A percentile compares a stretch with the other conserved stretches of the same genome.
phyloP scores from a whole-genome alignment of 2,329 filamentous ascomycete genomes.

The Daldinia sp. region DNA sequence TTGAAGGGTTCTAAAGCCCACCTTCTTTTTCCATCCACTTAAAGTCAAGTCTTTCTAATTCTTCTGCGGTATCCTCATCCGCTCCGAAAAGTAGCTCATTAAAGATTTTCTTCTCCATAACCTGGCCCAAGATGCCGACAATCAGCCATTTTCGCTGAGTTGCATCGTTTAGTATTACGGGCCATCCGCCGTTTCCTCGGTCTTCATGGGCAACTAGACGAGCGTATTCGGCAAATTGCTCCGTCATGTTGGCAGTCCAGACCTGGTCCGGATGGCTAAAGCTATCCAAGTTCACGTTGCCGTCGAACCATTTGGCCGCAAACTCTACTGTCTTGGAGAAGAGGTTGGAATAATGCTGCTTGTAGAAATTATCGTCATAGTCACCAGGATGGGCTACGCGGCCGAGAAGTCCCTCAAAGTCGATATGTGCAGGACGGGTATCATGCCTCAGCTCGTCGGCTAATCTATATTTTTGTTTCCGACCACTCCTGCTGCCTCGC shows the following conservation, averaged over 20 bases:
- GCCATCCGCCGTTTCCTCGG: constrained; percentile 47
- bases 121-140: constrained; percentile 49
- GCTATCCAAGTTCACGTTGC: constrained; percentile 34
- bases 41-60: constrained; percentile 46
- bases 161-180: constrained; percentile 44
- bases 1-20: constrained; percentile 32
- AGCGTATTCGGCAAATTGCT: constrained; percentile 49
- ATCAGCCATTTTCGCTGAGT: constrained; percentile 48
- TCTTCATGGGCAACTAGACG: constrained; percentile 49
- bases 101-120: constrained; percentile 52
- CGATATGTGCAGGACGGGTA: constrained; percentile 37
- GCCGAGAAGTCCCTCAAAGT: constrained; percentile 35
- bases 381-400: constrained; percentile 32
- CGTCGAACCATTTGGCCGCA: constrained; percentile 22
- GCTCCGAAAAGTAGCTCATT: constrained; percentile 53
- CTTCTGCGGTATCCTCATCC: constrained; percentile 32
- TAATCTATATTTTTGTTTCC: neutral
- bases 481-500: neutral
- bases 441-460: constrained; percentile 12
- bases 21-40: constrained; percentile 47
- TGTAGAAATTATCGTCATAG: constrained; percentile 40
- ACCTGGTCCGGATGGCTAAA: constrained; percentile 3
- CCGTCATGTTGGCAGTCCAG: constrained; percentile 42
- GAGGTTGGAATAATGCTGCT: constrained; percentile 41
- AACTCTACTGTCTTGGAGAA: constrained; percentile 35